Conservation (phyloP, 495 filamentous ascomycete species). For the Lasiosphaeria hispida region DNA sequence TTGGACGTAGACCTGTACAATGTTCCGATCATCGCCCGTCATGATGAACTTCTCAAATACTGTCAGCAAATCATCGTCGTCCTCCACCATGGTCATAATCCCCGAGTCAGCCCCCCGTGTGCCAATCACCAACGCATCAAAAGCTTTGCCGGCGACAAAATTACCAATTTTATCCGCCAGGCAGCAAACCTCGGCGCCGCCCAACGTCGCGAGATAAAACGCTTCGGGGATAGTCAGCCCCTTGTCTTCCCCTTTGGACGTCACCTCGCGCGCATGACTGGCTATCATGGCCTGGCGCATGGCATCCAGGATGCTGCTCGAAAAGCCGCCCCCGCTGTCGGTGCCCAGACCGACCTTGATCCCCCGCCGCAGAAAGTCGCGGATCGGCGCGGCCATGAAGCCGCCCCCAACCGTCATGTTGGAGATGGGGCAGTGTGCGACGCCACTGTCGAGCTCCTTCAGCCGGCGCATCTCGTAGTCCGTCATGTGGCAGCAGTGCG, state of each 20-base stretch:
- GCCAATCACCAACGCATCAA: slow-evolving; percentile 61
- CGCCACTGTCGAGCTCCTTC: slow-evolving; percentile 48
- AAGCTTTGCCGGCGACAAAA: slow-evolving; percentile 60
- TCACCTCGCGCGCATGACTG: slow-evolving; percentile 52
- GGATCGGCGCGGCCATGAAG: slow-evolving; percentile 60
- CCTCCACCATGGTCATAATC: slow-evolving; percentile 53
- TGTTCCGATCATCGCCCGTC: slow-evolving; percentile 65
- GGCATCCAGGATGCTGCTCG: slow-evolving; percentile 55
- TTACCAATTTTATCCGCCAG: slow-evolving; percentile 54
- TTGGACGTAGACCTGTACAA: slow-evolving; percentile 55
- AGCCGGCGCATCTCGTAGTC: slow-evolving; percentile 53
- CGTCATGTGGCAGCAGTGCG: slow-evolving; percentile 60
- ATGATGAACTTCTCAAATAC: slow-evolving; percentile 66
- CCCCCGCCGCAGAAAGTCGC: slow-evolving; percentile 53
- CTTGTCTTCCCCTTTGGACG: slow-evolving; percentile 47
- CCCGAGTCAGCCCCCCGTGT: slow-evolving; percentile 39
- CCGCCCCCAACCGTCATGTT: slow-evolving; percentile 61
- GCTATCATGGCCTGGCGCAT: slow-evolving; percentile 63
- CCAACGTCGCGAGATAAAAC: slow-evolving; percentile 62
- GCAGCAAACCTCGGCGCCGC: slow-evolving; percentile 61
- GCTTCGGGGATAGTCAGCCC: slow-evolving; percentile 51
- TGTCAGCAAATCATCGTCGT: slow-evolving; percentile 43
- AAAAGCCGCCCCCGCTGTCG: slow-evolving; percentile 65
- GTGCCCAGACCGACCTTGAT: slow-evolving; percentile 68
- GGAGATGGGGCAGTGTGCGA: slow-evolving; percentile 62